Evolutionary conservation across 2,329 filamentous ascomycete species (phyloP), one percentile per base, ranked within the genome.

Genomic region (Cladosporium sp.): DNA sequence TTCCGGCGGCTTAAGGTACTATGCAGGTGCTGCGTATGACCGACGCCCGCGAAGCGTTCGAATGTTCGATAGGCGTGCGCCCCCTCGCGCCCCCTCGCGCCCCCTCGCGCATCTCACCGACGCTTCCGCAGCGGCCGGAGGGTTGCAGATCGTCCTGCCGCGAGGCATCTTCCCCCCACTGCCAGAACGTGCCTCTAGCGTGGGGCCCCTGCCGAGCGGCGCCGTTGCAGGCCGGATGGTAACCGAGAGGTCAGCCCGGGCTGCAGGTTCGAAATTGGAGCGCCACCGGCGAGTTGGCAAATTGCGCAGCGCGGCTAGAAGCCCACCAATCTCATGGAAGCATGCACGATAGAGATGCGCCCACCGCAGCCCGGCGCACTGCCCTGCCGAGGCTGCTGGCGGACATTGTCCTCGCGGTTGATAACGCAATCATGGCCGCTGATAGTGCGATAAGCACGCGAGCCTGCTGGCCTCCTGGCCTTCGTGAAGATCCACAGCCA

Each of bases 1-100:
- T 42, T 37, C 31, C 31, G 32, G 48, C 48, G 48, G 48, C 48
- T 50, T 50, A 50, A 50, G 48, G 48, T 50, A 50, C 48, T 3
- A 43, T 43, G 48, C 48, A 50, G 31, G 48, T 50, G 31, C 43
- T 50, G 48, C 48, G 48, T 22, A 22, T 34, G 48, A 43, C 32
- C 40, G 46, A 40, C 40, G 44, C 31, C n/a, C 11, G 34, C 34
- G 34, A 37, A 14, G 9, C 9, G 11, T 11, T 13, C 34, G 34
- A 41, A 31, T 37, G 46, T 49, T 49, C 46, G 35, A 49, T 49
- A 49, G 35, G 14, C 46, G 28, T 49, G 40, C 46, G n/a, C 9
- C 22, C 22, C 22, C 22, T 28, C 22, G 22, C 22, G 22, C 22
- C 22, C 22, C 22, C 22, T 28, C 16, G n/a, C 35, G 35, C 42